phyloP scores from a whole-genome alignment of 257 asterid genomes.

The Phtheirospermum japonicum region DNA sequence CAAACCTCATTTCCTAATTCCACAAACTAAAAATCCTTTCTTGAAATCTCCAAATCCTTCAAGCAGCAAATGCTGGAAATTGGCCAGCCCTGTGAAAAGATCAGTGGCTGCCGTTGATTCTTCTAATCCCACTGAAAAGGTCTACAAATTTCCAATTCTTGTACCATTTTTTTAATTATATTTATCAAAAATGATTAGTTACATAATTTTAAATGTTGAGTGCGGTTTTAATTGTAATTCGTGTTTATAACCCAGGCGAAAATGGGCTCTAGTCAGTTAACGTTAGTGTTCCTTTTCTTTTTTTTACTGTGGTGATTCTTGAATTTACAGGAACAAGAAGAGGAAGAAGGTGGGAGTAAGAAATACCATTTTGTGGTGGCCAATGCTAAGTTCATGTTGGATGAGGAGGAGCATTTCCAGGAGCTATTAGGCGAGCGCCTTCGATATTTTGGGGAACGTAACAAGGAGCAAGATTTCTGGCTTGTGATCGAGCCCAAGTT shows the following conservation, averaged over 20 bases:
- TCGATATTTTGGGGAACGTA: constrained; percentile 58
- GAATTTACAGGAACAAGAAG: constrained; percentile 32
- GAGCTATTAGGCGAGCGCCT: constrained; percentile 78
- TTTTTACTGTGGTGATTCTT: constrained; percentile 15
- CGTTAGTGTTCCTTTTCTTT: not conserved
- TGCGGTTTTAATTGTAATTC: not conserved
- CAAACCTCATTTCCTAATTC: constrained; percentile 39
- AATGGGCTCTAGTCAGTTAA: not conserved
- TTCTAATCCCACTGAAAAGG: constrained; percentile 63
- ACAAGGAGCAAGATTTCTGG: constrained; percentile 86
- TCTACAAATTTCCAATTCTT: constrained; percentile 5
- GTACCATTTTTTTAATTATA: not conserved
- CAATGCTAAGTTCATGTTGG: constrained; percentile 95
- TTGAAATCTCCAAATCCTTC: constrained; percentile 39
- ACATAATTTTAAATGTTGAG: not conserved
- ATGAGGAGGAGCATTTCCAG: constrained; percentile 97
- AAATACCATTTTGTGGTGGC: constrained; percentile 82
- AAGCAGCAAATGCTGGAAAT: constrained; percentile 33
- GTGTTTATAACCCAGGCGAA: too few relatives aligned
- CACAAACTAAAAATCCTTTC: constrained; percentile 34
- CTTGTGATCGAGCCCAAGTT: constrained; percentile 94
- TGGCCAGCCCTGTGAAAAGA: constrained; percentile 39
- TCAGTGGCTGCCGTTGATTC: constrained; percentile 77
- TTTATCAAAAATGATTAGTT: too few relatives aligned
- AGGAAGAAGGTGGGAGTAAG: constrained; percentile 49